phyloP scores from a whole-genome alignment of 768 basidiomycete species.

The Boletus eberwhitei region DNA sequence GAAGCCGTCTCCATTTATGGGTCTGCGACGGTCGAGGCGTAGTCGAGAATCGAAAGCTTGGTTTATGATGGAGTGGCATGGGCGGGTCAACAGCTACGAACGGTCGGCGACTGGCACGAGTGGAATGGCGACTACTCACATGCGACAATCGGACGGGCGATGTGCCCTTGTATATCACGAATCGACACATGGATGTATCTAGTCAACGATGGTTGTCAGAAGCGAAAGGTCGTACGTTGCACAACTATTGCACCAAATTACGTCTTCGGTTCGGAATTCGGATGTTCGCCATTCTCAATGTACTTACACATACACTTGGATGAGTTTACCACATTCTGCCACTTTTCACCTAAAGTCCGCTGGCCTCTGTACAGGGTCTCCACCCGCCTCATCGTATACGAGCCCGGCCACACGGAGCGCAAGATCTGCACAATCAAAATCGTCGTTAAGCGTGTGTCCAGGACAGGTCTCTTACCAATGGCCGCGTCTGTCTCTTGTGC shows the following conservation, averaged over 20 bases:
- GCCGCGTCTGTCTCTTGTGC: conserved; percentile 70
- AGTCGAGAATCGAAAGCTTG: conserved; percentile 95
- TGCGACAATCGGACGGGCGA: conserved; percentile 90
- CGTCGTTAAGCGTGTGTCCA: background rate
- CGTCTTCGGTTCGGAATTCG: conserved; percentile 19
- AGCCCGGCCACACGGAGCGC: conserved; percentile 83
- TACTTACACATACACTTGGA: background rate
- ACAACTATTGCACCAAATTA: conserved; percentile 18
- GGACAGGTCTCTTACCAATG: conserved; percentile 55
- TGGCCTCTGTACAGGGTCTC: conserved; percentile 73
- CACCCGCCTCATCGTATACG: conserved; percentile 79
- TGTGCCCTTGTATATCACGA: conserved; percentile 94
- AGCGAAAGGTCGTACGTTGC: conserved; percentile 1
- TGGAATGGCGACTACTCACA: conserved; percentile 37
- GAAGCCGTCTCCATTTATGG: conserved; percentile 96
- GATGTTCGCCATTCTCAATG: background rate
- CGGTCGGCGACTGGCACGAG: background rate
- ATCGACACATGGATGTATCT: conserved; percentile 64
- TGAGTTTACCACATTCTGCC: background rate
- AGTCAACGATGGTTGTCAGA: background rate
- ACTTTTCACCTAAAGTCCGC: conserved; percentile 66
- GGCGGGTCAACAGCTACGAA: conserved; percentile 79
- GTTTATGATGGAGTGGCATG: conserved; percentile 95
- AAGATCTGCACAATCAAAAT: conserved; percentile 51
- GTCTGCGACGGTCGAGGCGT: conserved; percentile 72